Evolutionary conservation across 768 basidiomycete genomes (phyloP).

Genomic region (Lepiota subincarnata): DNA sequence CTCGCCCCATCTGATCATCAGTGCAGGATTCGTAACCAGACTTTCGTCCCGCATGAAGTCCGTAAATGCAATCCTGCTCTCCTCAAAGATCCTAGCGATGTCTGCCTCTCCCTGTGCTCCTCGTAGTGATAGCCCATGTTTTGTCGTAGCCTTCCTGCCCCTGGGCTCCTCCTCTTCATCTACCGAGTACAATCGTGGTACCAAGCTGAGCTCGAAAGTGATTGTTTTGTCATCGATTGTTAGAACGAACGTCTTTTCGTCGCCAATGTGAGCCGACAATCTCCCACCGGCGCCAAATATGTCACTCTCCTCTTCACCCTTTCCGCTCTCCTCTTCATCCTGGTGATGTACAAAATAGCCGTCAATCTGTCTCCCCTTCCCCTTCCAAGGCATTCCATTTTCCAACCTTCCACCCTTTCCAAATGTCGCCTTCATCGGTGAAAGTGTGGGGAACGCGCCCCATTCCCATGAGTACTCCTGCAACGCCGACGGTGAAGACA

Average conservation of each 20-base stretch:
- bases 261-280: slow-evolving; percentile 28
- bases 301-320: slow-evolving; percentile 26
- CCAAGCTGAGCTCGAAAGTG: slow-evolving; percentile 73
- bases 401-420: slow-evolving; percentile 40
- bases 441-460: slow-evolving; percentile 84
- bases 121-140: slow-evolving; percentile 19
- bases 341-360: slow-evolving; percentile 16
- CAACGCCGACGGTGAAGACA: slow-evolving; percentile 22
- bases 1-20: slow-evolving; percentile 73
- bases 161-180: slow-evolving; percentile 21
- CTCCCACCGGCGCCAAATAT: slow-evolving; percentile 10
- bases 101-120: slow-evolving; percentile 44
- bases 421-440: slow-evolving; percentile 57
- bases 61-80: slow-evolving; percentile 60
- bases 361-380: slow-evolving; percentile 26
- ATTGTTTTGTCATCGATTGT: slow-evolving; percentile 55
- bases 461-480: slow-evolving; percentile 93
- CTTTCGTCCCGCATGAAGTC: slow-evolving; percentile 62
- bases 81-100: slow-evolving; percentile 50
- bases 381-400: slow-evolving; percentile 16
- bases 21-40: slow-evolving; percentile 54
- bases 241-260: slow-evolving; percentile 62
- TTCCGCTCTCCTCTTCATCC: slow-evolving; percentile 22
- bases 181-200: slow-evolving; percentile 24
- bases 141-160: slow-evolving; percentile 20